Evolutionary conservation across 129 eudicot species (phyloP).

Genomic region (Dittrichia graveolens): DNA sequence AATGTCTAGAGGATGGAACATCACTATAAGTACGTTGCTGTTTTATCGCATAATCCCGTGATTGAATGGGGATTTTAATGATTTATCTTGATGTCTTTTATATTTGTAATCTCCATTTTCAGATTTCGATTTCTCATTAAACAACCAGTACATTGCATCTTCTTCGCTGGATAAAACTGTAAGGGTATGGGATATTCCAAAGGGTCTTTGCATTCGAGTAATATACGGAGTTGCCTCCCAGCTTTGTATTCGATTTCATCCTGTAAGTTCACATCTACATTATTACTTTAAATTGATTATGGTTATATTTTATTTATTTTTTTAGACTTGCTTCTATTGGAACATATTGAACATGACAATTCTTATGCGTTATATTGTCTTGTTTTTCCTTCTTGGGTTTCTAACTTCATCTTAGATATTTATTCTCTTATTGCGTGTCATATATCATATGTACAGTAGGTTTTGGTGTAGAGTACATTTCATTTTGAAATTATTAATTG

Average conservation of each 20-base stretch:
- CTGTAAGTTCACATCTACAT: conserved; percentile 56
- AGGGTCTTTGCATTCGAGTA: conserved; percentile 87
- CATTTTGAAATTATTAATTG: conserved; percentile 12
- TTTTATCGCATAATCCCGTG: too few species aligned
- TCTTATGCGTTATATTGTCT: not conserved
- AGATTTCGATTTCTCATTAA: conserved; percentile 94
- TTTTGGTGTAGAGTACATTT: conserved; percentile 16
- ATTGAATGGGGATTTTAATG: not conserved
- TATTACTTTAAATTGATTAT: not conserved
- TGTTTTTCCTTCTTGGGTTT: not conserved
- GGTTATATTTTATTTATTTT: not conserved
- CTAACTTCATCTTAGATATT: not conserved
- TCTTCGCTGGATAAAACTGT: conserved; percentile 96
- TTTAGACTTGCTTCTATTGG: not conserved
- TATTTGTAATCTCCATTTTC: conserved; percentile 26
- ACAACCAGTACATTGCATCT: conserved; percentile 95
- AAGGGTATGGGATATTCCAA: conserved; percentile 94
- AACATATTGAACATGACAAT: not conserved
- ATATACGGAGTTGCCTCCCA: conserved; percentile 94
- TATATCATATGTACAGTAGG: conserved; percentile 6
- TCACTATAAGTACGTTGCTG: too few species aligned
- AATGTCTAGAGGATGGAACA: too few species aligned
- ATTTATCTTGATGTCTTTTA: conserved; percentile 8
- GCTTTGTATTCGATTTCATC: conserved; percentile 92
- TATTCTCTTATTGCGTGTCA: not conserved